A percentile compares a stretch with the other conserved stretches of the same genome.
These are phyloP conservation scores for Turnera subulata DNA, from an alignment of 345 rosid species.

Conservation along the genomic window DNA sequence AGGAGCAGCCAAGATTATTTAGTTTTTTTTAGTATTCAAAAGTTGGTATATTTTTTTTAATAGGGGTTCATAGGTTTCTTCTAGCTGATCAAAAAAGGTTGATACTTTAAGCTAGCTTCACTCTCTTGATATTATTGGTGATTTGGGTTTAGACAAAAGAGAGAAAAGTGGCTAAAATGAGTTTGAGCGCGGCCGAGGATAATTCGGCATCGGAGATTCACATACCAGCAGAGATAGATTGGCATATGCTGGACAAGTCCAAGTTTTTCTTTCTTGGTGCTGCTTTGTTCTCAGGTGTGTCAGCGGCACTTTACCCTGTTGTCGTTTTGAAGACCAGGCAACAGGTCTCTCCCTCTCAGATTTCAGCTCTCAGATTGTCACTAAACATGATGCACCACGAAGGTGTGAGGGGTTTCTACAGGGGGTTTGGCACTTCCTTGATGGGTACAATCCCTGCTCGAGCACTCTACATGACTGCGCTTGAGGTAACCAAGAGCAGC, in stretches of 20 bases:
- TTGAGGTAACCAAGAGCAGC: conserved; percentile 79
- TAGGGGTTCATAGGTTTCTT: too few species aligned
- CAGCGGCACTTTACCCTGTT: conserved; percentile 81
- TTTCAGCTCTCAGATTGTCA: conserved; percentile 60
- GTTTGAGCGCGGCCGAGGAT: conserved; percentile 71
- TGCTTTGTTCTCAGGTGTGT: conserved; percentile 82
- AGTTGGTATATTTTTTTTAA: too few species aligned
- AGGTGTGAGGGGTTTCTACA: conserved; percentile 75
- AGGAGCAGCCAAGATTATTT: too few species aligned
- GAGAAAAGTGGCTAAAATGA: conserved; percentile 70
- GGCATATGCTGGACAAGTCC: conserved; percentile 97
- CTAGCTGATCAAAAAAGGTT: too few species aligned
- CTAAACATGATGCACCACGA: conserved; percentile 57
- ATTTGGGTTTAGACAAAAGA: not conserved
- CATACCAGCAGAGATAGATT: conserved; percentile 78
- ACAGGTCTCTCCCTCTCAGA: conserved; percentile 55
- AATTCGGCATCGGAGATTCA: conserved; percentile 70
- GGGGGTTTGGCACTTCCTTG: conserved; percentile 85
- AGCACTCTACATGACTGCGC: conserved; percentile 85
- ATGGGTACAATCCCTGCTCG: conserved; percentile 92
- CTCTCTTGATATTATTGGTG: not conserved
- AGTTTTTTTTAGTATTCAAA: too few species aligned
- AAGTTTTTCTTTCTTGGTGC: conserved; percentile 87
- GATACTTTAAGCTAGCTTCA: not conserved
- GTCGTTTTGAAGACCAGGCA: conserved; percentile 85